These are phyloP conservation scores for Lachnellula hyalina DNA, from an alignment of 2,329 filamentous ascomycete genomes.

Conservation along the genomic window DNA sequence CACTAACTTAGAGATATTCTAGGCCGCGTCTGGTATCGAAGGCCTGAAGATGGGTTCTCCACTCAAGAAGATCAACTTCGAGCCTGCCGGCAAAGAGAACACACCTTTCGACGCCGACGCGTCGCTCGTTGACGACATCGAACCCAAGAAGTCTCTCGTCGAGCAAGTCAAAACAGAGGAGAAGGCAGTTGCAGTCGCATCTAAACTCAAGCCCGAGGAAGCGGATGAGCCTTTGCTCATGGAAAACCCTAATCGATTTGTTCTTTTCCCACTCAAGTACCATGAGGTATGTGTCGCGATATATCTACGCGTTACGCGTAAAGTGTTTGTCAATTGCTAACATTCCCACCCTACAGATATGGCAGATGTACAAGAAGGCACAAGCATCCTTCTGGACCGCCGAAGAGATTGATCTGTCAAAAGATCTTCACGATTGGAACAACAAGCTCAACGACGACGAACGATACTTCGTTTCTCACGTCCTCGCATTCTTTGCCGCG, in stretches of 20 bases:
- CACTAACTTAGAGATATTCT: constrained; percentile 28
- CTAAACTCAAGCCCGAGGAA: constrained; percentile 43
- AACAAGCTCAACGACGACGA: constrained; percentile 95
- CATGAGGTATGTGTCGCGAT: constrained; percentile 72
- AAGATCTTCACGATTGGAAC: constrained; percentile 99
- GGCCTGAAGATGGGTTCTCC: constrained; percentile 88
- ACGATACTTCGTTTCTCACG: constrained; percentile 96
- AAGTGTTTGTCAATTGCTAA: constrained; percentile 48
- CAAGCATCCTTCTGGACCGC: constrained; percentile 99
- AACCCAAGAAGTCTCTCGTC: constrained; percentile 52
- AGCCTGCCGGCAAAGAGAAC: constrained; percentile 76
- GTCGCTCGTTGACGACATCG: constrained; percentile 46
- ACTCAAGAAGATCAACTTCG: constrained; percentile 82
- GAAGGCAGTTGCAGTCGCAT: constrained; percentile 33
- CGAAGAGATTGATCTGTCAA: constrained; percentile 98
- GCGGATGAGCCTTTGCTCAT: constrained; percentile 84
- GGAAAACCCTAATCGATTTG: constrained; percentile 94
- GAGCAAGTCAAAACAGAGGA: constrained; percentile 45
- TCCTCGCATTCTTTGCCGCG: constrained; percentile 97
- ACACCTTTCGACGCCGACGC: constrained; percentile 45
- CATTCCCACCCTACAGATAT: constrained; percentile 60
- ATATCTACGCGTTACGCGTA: constrained; percentile 56
- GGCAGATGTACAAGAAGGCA: constrained; percentile 99
- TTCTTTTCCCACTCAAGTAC: constrained; percentile 98
- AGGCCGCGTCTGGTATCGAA: constrained; percentile 85